These are phyloP conservation scores for Kodamaea anthophila DNA, from an alignment of 1,139 yeast species.

Conservation along the genomic window DNA sequence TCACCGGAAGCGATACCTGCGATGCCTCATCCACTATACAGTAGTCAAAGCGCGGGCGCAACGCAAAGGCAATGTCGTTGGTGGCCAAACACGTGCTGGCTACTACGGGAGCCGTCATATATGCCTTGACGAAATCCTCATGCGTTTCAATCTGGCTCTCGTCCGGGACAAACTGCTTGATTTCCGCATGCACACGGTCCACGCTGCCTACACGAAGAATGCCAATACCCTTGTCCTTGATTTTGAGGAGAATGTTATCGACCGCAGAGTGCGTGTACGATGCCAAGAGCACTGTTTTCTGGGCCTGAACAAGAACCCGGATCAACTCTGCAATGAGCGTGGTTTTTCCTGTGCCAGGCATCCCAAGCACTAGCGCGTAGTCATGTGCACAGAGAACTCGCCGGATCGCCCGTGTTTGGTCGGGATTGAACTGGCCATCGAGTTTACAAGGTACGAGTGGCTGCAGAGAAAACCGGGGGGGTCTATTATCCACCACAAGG, in stretches of 20 bases:
- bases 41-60: slow-evolving; percentile 68
- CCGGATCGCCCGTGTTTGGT: slow-evolving; percentile 65
- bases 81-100: slow-evolving; percentile 88
- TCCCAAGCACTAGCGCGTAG: slow-evolving; percentile 78
- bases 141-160: slow-evolving; percentile 31
- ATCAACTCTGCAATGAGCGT: slow-evolving; percentile 81
- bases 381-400: slow-evolving; percentile 62
- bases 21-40: slow-evolving; percentile 97
- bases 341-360: slow-evolving; percentile 99
- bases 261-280: slow-evolving; percentile 96
- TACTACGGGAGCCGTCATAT: slow-evolving; percentile 62
- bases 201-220: slow-evolving; percentile 56
- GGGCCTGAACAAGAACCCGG: slow-evolving; percentile 48
- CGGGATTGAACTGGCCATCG: slow-evolving; percentile 44
- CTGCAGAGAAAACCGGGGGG: slow-evolving; percentile 27
- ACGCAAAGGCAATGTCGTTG: slow-evolving; percentile 52
- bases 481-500: slow-evolving; percentile 53
- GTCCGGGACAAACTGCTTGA: slow-evolving; percentile 48
- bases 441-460: slow-evolving; percentile 17
- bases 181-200: slow-evolving; percentile 56
- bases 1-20: slow-evolving; percentile 85
- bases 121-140: slow-evolving; percentile 39
- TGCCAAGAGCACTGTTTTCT: slow-evolving; percentile 67
- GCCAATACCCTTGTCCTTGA: slow-evolving; percentile 40
- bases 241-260: slow-evolving; percentile 77